Base-by-base conservation (phyloP, 148 eudicot species). In the Silene conica region DNA sequence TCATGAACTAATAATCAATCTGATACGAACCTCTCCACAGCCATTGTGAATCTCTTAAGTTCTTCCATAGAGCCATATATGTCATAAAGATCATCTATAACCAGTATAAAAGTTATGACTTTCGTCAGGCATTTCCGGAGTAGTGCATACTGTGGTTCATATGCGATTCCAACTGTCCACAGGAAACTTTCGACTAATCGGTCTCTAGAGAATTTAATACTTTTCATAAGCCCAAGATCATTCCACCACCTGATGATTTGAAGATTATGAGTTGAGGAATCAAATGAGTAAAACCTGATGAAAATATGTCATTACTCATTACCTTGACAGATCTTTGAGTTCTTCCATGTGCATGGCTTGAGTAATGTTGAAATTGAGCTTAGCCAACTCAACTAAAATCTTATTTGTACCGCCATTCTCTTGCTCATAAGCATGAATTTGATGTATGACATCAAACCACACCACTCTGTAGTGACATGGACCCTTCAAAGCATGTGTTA, bases 41-140 rank as follows among this genome's bases (percentile, higher is more conserved):
- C 82, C 61, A 3, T 74, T 48, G 90, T 87, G 78, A 89, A 85
- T 41, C 73, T 23, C 50, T 82, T 72, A 1, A 87, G 74, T 41
- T 87, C 88, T 20, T 80, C 79, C 23, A 81, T 16, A 11, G 84
- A 83, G 23, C 90, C 90, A 69, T 81, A 85, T 57, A 86, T 71
- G 56, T 89, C 90, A 67, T 86, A 85, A 16, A 83, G 63, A 75
- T 86, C 92, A 65, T 88, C 89, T 11, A 86, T 76, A 38, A 84
- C 76, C 2, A 87, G 70, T 7, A 88, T 54, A 28, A 86, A 75
- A 31, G 62, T 55, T n/a, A 82, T 81, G 15, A 72, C 76, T 77
- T 85, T 83, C 2, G 89, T 70, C 2, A 86, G 76, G 77, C 84
- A 84, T 78, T 81, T 88, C 56, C 88, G 76, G 0, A 85, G 74